These are phyloP conservation scores for Pseudodiploospora longispora DNA, from an alignment of 2,329 filamentous ascomycete genomes.

Conservation along the genomic window DNA sequence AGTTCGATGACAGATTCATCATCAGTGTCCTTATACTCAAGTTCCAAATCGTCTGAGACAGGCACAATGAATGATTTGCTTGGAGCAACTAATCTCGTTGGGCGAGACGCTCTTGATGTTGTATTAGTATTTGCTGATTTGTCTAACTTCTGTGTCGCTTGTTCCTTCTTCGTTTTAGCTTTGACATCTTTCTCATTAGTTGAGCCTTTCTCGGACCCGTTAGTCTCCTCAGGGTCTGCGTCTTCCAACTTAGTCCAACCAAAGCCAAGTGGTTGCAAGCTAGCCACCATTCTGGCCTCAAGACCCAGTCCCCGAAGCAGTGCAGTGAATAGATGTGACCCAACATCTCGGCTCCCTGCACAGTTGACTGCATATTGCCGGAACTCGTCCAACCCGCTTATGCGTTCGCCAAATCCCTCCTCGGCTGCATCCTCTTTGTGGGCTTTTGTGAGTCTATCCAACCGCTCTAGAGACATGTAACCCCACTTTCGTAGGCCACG, in stretches of 20 bases:
- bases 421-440: slow-evolving; percentile 58
- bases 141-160: slow-evolving; percentile 8
- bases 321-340: slow-evolving; percentile 83
- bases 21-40: slow-evolving; percentile 40
- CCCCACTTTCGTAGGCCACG: slow-evolving; percentile 83
- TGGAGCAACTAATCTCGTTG: slow-evolving; percentile 7
- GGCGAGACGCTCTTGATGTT: slow-evolving; percentile 10
- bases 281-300: slow-evolving; percentile 76
- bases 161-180: slow-evolving; percentile 3
- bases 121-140: slow-evolving; percentile 10
- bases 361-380: slow-evolving; percentile 59
- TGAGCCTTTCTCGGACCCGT: background rate
- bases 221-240: slow-evolving; percentile 44
- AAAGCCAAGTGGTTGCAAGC: slow-evolving; percentile 78
- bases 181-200: slow-evolving; percentile 4
- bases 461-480: slow-evolving; percentile 68
- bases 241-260: slow-evolving; percentile 86
- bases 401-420: slow-evolving; percentile 70
- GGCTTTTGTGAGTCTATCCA: slow-evolving; percentile 66
- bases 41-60: slow-evolving; percentile 38
- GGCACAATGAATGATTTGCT: slow-evolving; percentile 13
- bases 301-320: slow-evolving; percentile 72
- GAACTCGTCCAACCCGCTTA: slow-evolving; percentile 60
- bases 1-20: slow-evolving; percentile 54
- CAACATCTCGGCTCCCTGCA: slow-evolving; percentile 77